Percentiles rank a stretch among this genome's conserved stretches.
phyloP scores from a whole-genome alignment of 768 basidiomycete species.

The Tricholoma sp. region DNA sequence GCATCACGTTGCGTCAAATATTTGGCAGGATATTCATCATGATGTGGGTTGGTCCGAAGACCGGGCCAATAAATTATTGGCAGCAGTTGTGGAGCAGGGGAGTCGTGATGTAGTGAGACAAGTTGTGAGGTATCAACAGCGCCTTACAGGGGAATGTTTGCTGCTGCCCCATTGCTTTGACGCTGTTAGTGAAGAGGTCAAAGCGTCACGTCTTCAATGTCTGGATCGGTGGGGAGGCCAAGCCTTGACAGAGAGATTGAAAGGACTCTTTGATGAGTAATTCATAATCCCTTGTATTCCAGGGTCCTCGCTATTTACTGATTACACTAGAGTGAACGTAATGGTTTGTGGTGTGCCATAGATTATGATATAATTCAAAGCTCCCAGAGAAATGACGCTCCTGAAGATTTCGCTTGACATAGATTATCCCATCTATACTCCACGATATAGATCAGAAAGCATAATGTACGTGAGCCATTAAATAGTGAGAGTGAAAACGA shows the following conservation, averaged over 20 bases:
- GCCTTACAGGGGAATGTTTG: conserved; percentile 1
- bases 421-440: too few species aligned
- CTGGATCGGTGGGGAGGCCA: conserved; percentile 7
- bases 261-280: conserved; percentile 8
- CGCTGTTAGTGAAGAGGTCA: background rate
- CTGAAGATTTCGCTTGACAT: too few species aligned
- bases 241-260: conserved; percentile 9
- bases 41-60: conserved; percentile 24
- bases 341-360: background rate
- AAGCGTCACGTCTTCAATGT: conserved; percentile 7
- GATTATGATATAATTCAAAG: too few species aligned
- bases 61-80: conserved; percentile 42
- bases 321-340: background rate
- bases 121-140: conserved; percentile 47
- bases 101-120: conserved; percentile 41
- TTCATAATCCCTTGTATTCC: background rate
- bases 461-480: too few species aligned
- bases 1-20: conserved; percentile 72
- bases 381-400: too few species aligned
- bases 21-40: conserved; percentile 63
- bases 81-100: conserved; percentile 48
- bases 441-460: too few species aligned
- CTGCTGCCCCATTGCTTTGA: conserved; percentile 13
- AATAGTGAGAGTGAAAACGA: too few species aligned
- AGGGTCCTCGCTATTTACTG: background rate